phyloP scores from a whole-genome alignment of 2,329 filamentous ascomycete genomes.

The Aspergillus pseudoterreus region DNA sequence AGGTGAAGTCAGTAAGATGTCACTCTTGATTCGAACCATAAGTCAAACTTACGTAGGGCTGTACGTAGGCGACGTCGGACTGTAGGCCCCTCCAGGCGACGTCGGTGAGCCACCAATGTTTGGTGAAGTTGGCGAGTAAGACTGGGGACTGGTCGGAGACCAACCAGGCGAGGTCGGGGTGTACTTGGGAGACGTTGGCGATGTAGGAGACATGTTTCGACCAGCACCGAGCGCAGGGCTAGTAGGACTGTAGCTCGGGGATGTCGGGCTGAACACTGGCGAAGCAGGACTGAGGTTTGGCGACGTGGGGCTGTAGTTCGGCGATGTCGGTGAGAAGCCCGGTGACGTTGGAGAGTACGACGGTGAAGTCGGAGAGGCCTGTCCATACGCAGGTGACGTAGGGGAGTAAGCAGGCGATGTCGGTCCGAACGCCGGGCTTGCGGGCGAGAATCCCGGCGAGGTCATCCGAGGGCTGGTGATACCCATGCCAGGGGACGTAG shows the following conservation, averaged over 20 bases:
- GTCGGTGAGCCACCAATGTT: constrained; percentile 46
- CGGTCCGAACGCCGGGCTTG: constrained; percentile 51
- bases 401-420: constrained; percentile 69
- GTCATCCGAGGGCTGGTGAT: constrained; percentile 54
- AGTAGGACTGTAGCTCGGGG: constrained; percentile 56
- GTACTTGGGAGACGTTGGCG: constrained; percentile 52
- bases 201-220: constrained; percentile 42
- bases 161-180: constrained; percentile 54
- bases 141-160: constrained; percentile 45
- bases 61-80: constrained; percentile 42
- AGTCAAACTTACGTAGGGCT: constrained; percentile 38
- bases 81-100: constrained; percentile 40
- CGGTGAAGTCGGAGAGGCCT: constrained; percentile 60
- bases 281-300: constrained; percentile 53
- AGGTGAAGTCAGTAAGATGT: constrained; percentile 11
- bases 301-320: constrained; percentile 59
- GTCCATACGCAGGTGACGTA: constrained; percentile 68
- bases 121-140: constrained; percentile 49
- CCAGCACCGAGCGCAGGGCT: constrained; percentile 44
- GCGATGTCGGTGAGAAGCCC: constrained; percentile 56
- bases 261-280: constrained; percentile 54
- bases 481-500: constrained; percentile 66
- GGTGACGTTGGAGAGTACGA: constrained; percentile 54
- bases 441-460: constrained; percentile 52
- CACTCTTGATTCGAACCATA: not conserved